Evolutionary conservation across 495 filamentous ascomycete genomes (phyloP), one percentile per base, ranked within the genome.

Genomic region (Gamarada debralockiae): DNA sequence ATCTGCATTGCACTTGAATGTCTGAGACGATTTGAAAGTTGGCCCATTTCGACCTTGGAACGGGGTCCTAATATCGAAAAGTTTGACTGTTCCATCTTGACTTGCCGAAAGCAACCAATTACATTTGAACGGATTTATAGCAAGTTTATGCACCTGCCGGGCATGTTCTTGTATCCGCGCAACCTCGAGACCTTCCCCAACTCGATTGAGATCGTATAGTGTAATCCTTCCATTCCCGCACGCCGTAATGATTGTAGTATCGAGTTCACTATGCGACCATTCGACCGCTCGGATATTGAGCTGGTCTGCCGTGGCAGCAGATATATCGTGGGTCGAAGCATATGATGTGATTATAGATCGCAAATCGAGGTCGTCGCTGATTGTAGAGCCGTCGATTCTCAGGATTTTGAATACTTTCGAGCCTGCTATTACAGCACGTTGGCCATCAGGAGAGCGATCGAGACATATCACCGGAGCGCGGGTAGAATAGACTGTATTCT

Each of bases 71-170:
- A 79, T 61, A 52, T 80, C 78, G 55, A 78, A 78, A 53, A 67
- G 80, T 47, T 89, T 86, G 42, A 96, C 87, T 13, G 86, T 88
- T 48, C 87, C 87, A 74, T 97, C 93, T 70, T 96, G 91, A 64
- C 92, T 92, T 21, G 88, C 93, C 3, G 91, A 95, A 21, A 97
- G 75, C 31, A 97, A 68, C 73, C 83, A 80, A 52, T 80, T 82
- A 47, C 85, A 83, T 54, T 80, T 73, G 63, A 88, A 85, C 1
- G 93, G 92, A 64, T 92, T 96, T 68, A 97, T 89, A 37, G 89
- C 90, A 33, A 98, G 74, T 56, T 83, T 83, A 68, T 98, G 92
- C 51, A 98, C 86, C 74, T 96, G 92, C 48, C 95, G 87, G 51
- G 77, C 81, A 67, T 97, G 95, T 64, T 96, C 92, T 3, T 70